phyloP scores from a whole-genome alignment of 148 eudicot species.

The Persicaria maculosa region DNA sequence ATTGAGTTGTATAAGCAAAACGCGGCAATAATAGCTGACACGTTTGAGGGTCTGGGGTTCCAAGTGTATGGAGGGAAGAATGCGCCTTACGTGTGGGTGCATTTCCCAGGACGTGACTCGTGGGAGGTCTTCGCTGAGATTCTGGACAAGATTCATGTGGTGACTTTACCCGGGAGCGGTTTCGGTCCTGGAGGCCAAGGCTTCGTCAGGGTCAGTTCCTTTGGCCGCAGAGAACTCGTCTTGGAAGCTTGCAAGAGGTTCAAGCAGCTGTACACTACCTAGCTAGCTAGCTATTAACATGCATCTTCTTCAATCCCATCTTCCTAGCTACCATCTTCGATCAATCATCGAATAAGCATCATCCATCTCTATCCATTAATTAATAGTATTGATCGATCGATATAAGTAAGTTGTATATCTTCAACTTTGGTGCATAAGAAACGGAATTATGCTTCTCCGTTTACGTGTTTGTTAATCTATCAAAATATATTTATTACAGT shows the following conservation, averaged over 20 bases:
- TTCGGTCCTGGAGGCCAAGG: constrained; percentile 91
- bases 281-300: no score
- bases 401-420: no score
- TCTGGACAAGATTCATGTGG: constrained; percentile 80
- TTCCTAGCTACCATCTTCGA: no score
- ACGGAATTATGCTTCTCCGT: no score
- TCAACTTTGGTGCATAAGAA: no score
- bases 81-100: constrained; percentile 93
- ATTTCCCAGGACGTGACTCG: constrained; percentile 80
- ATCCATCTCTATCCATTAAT: no score
- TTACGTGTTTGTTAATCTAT: no score
- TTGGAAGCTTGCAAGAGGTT: constrained; percentile 88
- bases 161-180: constrained; percentile 78
- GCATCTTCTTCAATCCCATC: no score
- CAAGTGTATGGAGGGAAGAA: constrained; percentile 80
- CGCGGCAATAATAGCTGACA: constrained; percentile 63
- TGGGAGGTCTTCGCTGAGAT: constrained; percentile 91
- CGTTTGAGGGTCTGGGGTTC: constrained; percentile 78
- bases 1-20: constrained; percentile 85
- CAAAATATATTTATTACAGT: no score
- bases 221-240: constrained; percentile 67
- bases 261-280: constrained; percentile 30
- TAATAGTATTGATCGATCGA: no score
- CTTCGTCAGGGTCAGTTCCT: constrained; percentile 76
- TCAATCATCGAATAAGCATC: no score